A percentile compares a stretch with the other conserved stretches of the same genome.
phyloP scores from a whole-genome alignment of 1,139 yeast genomes.

The Eremothecium coryli region DNA sequence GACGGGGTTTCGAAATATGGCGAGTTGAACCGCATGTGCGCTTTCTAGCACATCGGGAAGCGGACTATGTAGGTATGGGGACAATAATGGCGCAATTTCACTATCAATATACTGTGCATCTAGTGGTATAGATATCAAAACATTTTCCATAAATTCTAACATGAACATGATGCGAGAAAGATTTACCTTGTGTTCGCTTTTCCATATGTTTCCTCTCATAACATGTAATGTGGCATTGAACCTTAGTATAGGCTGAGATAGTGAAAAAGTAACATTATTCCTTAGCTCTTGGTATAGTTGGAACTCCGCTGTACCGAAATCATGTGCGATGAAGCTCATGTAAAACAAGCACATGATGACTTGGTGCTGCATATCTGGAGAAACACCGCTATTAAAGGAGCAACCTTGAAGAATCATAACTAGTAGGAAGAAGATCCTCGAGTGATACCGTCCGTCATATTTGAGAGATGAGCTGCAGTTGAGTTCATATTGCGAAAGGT shows the following conservation, averaged over 20 bases:
- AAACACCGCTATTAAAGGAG: slow-evolving; percentile 8
- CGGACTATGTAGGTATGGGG: slow-evolving; percentile 10
- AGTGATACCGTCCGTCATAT: slow-evolving; percentile 16
- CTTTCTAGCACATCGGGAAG: slow-evolving; percentile 19
- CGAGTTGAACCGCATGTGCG: slow-evolving; percentile 19
- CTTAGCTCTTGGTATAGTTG: slow-evolving; percentile 19
- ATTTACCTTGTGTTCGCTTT: slow-evolving; percentile 15
- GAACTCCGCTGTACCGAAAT: slow-evolving; percentile 25
- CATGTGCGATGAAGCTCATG: slow-evolving; percentile 21
- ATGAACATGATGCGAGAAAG: slow-evolving; percentile 20
- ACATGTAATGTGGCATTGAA: slow-evolving; percentile 5
- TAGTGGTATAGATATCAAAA: slow-evolving; percentile 9
- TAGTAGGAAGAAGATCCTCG: slow-evolving; percentile 17
- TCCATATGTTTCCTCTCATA: slow-evolving; percentile 15
- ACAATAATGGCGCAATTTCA: slow-evolving; percentile 13
- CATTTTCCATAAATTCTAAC: slow-evolving; percentile 19
- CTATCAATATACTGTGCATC: slow-evolving; percentile 9
- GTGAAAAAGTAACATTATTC: slow-evolving; percentile 5
- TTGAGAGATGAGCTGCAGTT: slow-evolving; percentile 6
- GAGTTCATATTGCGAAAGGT: slow-evolving; percentile 14
- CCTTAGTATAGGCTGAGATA: slow-evolving; percentile 1
- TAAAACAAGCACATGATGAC: slow-evolving; percentile 16
- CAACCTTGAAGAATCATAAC: slow-evolving; percentile 19
- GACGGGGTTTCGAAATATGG: slow-evolving; percentile 13
- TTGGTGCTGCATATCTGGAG: slow-evolving; percentile 13